Percentiles rank a stretch among this genome's conserved stretches.
Conservation (phyloP, 1,139 yeast species). For the Nakaseomyces sp. region DNA sequence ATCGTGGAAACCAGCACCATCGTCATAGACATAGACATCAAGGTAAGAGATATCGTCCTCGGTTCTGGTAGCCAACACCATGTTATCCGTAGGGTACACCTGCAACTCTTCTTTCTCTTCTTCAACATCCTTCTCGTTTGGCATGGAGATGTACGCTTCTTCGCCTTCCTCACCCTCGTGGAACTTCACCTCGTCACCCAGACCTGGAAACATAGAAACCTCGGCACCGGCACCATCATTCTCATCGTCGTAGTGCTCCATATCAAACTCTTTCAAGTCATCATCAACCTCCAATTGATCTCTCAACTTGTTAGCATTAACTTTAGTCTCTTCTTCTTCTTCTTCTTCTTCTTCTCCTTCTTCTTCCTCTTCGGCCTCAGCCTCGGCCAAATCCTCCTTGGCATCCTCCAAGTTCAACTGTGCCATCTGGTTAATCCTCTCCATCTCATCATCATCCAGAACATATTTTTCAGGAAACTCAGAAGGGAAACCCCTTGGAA, state of each 20-base stretch:
- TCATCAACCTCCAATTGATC: slow-evolving; percentile 61
- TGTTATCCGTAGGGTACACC: slow-evolving; percentile 81
- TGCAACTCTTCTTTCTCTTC: slow-evolving; percentile 77
- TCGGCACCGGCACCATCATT: slow-evolving; percentile 38
- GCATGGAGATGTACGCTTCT: slow-evolving; percentile 72
- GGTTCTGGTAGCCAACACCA: slow-evolving; percentile 86
- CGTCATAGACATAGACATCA: slow-evolving; percentile 92
- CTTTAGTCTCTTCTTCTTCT: slow-evolving; percentile 16
- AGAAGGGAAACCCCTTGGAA: slow-evolving; percentile 90
- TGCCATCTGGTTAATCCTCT: slow-evolving; percentile 78
- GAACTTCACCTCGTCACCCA: slow-evolving; percentile 45
- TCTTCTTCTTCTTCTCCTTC: slow-evolving; percentile 24
- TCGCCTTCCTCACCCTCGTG: slow-evolving; percentile 56
- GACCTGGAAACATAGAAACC: slow-evolving; percentile 64
- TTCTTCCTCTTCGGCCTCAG: slow-evolving; percentile 17
- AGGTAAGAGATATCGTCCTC: slow-evolving; percentile 90
- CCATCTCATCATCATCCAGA: slow-evolving; percentile 86
- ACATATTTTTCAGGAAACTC: slow-evolving; percentile 89
- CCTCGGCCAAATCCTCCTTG: slow-evolving; percentile 45
- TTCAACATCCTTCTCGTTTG: slow-evolving; percentile 51
- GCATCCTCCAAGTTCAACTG: slow-evolving; percentile 74
- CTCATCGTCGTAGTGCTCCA: slow-evolving; percentile 67
- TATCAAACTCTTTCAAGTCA: slow-evolving; percentile 78
- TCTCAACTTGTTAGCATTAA: slow-evolving; percentile 29
- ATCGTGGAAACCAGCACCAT: slow-evolving; percentile 75